These are phyloP conservation scores for Kalmusia sp. DNA, from an alignment of 2,329 filamentous ascomycete genomes.

Conservation along the genomic window DNA sequence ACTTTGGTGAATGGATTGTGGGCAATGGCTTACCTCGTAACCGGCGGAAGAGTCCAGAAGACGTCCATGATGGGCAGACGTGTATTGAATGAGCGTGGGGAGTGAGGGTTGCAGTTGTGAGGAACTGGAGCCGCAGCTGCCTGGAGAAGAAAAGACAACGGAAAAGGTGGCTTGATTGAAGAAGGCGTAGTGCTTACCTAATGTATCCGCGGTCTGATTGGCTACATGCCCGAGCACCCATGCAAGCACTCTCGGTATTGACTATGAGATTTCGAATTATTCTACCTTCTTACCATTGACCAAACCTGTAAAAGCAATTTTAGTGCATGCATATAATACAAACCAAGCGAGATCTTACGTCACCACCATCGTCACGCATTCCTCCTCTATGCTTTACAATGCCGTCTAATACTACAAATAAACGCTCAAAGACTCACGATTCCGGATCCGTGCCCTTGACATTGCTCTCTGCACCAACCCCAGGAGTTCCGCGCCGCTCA, in stretches of 20 bases:
- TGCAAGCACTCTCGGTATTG: too few relatives aligned
- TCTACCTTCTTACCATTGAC: too few relatives aligned
- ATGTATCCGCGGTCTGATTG: slow-evolving; percentile 12
- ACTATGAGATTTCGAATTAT: too few relatives aligned
- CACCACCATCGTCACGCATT: too few relatives aligned
- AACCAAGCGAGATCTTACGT: too few relatives aligned
- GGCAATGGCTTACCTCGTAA: slow-evolving; percentile 68
- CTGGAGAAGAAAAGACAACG: slow-evolving; percentile 31
- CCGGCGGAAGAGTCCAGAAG: slow-evolving; percentile 71
- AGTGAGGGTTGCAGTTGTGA: slow-evolving; percentile 27
- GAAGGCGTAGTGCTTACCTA: slow-evolving; percentile 22
- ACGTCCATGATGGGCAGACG: slow-evolving; percentile 58
- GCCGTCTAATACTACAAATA: too few relatives aligned
- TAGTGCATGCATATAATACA: too few relatives aligned
- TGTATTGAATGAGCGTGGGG: slow-evolving; percentile 24
- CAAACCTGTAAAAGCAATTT: too few relatives aligned
- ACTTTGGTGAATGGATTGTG: slow-evolving; percentile 2
- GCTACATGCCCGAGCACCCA: too few relatives aligned
- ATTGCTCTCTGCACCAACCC: slow-evolving; percentile 43
- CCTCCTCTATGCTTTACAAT: too few relatives aligned
- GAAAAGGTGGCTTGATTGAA: slow-evolving; percentile 30
- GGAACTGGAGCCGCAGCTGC: slow-evolving; percentile 45
- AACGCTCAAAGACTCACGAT: slow-evolving; percentile 8
- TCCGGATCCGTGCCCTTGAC: slow-evolving; percentile 26
- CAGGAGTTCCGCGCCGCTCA: slow-evolving; percentile 49